phyloP scores from a whole-genome alignment of 2,329 filamentous ascomycete species.

The Neocatenulostroma microsporum region DNA sequence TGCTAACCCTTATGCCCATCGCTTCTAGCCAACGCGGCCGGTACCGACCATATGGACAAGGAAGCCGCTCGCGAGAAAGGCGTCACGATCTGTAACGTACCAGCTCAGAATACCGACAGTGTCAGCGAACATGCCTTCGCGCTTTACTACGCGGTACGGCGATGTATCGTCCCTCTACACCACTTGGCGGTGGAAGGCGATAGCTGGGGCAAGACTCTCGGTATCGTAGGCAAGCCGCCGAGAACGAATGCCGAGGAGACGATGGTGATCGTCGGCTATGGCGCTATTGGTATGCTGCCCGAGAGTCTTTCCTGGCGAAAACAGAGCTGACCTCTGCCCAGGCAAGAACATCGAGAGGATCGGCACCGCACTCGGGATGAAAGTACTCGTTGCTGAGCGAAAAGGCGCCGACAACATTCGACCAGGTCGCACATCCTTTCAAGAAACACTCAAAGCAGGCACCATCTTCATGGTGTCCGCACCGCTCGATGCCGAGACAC shows the following conservation, averaged over 20 bases:
- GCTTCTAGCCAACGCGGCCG: conserved; percentile 41
- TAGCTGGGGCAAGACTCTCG: conserved; percentile 35
- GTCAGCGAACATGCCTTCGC: conserved; percentile 46
- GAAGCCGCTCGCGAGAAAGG: conserved; percentile 36
- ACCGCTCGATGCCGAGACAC: conserved; percentile 19
- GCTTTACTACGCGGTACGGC: conserved; percentile 42
- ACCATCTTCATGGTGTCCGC: conserved; percentile 33
- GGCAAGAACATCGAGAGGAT: conserved; percentile 40
- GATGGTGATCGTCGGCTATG: conserved; percentile 45
- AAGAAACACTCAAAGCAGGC: conserved; percentile 29
- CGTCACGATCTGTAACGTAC: conserved; percentile 41
- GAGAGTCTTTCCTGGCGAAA: no score
- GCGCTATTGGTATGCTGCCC: conserved; percentile 33
- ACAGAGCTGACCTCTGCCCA: conserved; percentile 10
- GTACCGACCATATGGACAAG: conserved; percentile 42
- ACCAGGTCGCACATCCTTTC: conserved; percentile 29
- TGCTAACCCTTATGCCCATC: no score
- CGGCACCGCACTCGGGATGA: conserved; percentile 42
- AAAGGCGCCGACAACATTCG: conserved; percentile 29
- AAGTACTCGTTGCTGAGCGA: conserved; percentile 42
- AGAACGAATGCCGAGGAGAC: conserved; percentile 43
- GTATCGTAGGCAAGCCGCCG: conserved; percentile 34
- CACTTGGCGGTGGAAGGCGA: conserved; percentile 27
- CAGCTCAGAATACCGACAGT: conserved; percentile 40
- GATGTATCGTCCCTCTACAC: conserved; percentile 35